Evolutionary conservation across 2,329 filamentous ascomycete species (phyloP).

Genomic region (Diplodia scrobiculata): DNA sequence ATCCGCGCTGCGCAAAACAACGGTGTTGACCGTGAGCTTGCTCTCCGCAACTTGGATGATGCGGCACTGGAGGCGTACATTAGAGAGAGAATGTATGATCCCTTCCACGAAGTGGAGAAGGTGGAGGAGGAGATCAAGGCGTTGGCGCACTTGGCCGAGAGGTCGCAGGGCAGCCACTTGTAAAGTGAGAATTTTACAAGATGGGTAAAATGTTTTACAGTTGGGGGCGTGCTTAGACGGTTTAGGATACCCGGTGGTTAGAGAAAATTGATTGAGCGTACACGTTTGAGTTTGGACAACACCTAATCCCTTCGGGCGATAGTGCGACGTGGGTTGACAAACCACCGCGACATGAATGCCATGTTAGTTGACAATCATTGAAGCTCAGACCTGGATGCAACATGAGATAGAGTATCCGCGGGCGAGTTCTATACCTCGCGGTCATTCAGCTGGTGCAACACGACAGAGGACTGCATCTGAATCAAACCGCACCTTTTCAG

Average conservation of each 20-base stretch:
- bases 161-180: constrained; percentile 24
- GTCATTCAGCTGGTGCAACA: background rate
- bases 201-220: background rate
- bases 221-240: constrained; percentile 18
- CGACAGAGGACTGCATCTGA: background rate
- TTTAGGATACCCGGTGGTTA: constrained; percentile 20
- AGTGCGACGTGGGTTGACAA: no score
- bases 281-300: background rate
- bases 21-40: constrained; percentile 58
- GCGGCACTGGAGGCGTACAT: constrained; percentile 70
- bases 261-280: constrained; percentile 18
- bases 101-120: constrained; percentile 50
- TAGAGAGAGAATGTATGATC: constrained; percentile 55
- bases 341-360: no score
- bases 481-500: background rate
- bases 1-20: constrained; percentile 88
- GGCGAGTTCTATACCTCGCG: background rate
- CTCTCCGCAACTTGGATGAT: constrained; percentile 68
- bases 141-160: constrained; percentile 10
- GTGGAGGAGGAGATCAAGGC: constrained; percentile 43
- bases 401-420: background rate
- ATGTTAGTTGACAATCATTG: no score
- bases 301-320: no score
- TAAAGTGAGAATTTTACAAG: background rate
- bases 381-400: background rate